Conservation (phyloP, 2,329 filamentous ascomycete genomes). For the Coccinonectria pachysandricola region DNA sequence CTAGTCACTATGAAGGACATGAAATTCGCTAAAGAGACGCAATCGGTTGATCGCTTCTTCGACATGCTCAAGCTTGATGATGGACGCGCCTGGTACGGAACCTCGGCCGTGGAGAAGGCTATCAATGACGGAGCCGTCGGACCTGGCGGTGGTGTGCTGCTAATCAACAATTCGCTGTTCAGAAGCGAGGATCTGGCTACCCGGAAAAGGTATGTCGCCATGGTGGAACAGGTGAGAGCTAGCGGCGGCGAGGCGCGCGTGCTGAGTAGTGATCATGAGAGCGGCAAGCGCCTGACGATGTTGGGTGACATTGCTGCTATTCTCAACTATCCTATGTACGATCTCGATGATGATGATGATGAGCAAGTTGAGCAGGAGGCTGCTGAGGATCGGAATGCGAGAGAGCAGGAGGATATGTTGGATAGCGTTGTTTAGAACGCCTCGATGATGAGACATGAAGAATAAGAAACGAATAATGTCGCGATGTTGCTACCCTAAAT, state of each 20-base stretch:
- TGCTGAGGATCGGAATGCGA: conserved; percentile 18
- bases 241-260: conserved; percentile 81
- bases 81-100: conserved; percentile 83
- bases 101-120: conserved; percentile 69
- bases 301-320: conserved; percentile 84
- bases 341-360: conserved; percentile 62
- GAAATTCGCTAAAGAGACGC: conserved; percentile 77
- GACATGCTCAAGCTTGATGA: conserved; percentile 73
- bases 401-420: conserved; percentile 6
- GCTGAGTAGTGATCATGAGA: conserved; percentile 91
- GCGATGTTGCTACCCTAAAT: conserved; percentile 2
- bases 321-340: conserved; percentile 76
- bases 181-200: conserved; percentile 68
- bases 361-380: conserved; percentile 28
- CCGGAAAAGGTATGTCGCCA: conserved; percentile 67
- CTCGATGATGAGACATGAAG: conserved; percentile 2
- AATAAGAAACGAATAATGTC: conserved; percentile 6
- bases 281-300: conserved; percentile 72
- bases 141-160: conserved; percentile 68
- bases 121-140: conserved; percentile 84
- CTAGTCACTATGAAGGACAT: conserved; percentile 70
- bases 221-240: conserved; percentile 81
- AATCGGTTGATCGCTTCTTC: conserved; percentile 75
- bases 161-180: conserved; percentile 84
- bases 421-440: conserved; percentile 24